A percentile compares a stretch with the other conserved stretches of the same genome.
phyloP scores from a whole-genome alignment of 2,329 filamentous ascomycete species.

The Epichloe glyceriae region DNA sequence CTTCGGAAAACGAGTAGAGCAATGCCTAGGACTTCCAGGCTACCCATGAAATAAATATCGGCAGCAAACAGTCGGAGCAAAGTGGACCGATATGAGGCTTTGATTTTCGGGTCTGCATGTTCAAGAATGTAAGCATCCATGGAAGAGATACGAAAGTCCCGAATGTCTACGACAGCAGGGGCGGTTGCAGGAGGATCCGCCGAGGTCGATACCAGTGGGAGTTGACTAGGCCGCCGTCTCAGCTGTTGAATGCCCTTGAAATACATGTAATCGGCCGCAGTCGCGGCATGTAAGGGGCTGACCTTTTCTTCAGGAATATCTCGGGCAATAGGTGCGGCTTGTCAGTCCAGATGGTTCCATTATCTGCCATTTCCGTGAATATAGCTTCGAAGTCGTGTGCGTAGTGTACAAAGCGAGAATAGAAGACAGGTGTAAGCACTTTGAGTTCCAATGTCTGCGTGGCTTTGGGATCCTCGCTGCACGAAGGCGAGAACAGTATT shows the following conservation, averaged over 20 bases:
- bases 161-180: conserved; percentile 24
- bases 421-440: conserved; percentile 53
- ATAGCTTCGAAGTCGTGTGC: conserved; percentile 48
- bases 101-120: conserved; percentile 15
- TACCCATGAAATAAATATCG: conserved; percentile 27
- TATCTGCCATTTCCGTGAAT: conserved; percentile 46
- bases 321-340: conserved; percentile 37
- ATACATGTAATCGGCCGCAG: conserved; percentile 23
- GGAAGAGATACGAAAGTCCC: conserved; percentile 33
- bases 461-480: conserved; percentile 7
- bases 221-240: conserved; percentile 27
- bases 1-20: conserved; percentile 13
- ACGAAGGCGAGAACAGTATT: conserved; percentile 22
- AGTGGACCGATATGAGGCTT: conserved; percentile 22
- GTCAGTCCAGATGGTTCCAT: conserved; percentile 44
- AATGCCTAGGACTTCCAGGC: conserved; percentile 14
- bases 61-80: conserved; percentile 32
- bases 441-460: conserved; percentile 37
- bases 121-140: conserved; percentile 37
- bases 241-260: conserved; percentile 33
- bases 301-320: conserved; percentile 28
- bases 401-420: conserved; percentile 52
- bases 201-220: conserved; percentile 29
- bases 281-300: conserved; percentile 22
- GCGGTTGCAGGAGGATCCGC: conserved; percentile 11